A percentile compares a stretch with the other conserved stretches of the same genome.
phyloP scores from a whole-genome alignment of 2,329 filamentous ascomycete species.

The Neopestalotiopsis sp. region DNA sequence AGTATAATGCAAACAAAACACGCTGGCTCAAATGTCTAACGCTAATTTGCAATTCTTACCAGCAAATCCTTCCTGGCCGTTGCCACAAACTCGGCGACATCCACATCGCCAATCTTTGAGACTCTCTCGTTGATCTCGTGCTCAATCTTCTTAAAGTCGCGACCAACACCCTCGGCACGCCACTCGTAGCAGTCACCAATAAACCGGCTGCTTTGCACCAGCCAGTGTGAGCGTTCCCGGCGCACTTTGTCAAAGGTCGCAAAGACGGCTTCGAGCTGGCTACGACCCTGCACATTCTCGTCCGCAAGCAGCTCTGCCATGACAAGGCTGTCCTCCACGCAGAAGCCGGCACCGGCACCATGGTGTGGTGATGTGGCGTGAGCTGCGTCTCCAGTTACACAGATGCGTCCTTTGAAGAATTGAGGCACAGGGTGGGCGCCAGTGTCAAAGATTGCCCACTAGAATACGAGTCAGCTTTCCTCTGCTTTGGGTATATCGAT shows the following conservation, averaged over 20 bases:
- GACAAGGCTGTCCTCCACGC: conserved; percentile 16
- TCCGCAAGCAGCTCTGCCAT: conserved; percentile 8
- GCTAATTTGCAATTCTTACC: not conserved
- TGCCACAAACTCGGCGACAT: not conserved
- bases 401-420: conserved; percentile 12
- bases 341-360: conserved; percentile 18
- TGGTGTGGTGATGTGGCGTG: conserved; percentile 18
- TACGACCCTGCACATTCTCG: not conserved
- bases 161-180: conserved; percentile 10
- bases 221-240: conserved; percentile 17
- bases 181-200: conserved; percentile 20
- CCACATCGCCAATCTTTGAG: not conserved
- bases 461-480: too few species aligned
- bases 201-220: conserved; percentile 20
- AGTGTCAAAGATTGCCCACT: conserved; percentile 21
- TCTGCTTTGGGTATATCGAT: not conserved
- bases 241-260: conserved; percentile 13
- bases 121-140: conserved; percentile 4
- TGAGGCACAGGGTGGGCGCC: conserved; percentile 13
- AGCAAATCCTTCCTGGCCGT: conserved; percentile 8
- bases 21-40: not conserved
- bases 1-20: not conserved
- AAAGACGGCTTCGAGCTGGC: conserved; percentile 10
- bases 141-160: conserved; percentile 15
- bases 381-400: conserved; percentile 16